phyloP scores from a whole-genome alignment of 192 early-diverging fungal genomes.

The Paraglomus occultum region DNA sequence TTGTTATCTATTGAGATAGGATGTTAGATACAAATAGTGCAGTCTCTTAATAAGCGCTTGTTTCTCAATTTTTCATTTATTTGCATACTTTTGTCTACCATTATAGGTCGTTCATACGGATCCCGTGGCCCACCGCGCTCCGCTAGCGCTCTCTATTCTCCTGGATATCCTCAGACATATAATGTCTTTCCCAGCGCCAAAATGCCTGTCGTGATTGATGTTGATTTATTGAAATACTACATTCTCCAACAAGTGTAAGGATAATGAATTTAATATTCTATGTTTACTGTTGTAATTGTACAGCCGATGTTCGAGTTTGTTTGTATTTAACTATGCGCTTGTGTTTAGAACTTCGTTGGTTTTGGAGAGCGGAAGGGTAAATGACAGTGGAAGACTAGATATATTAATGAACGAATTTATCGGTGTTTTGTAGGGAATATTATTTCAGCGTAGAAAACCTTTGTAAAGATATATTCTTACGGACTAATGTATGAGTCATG shows the following conservation, averaged over 20 bases:
- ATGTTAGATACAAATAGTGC: too few species aligned
- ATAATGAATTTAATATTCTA: background rate
- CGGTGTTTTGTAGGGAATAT: slow-evolving; percentile 68
- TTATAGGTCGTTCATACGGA: slow-evolving; percentile 22
- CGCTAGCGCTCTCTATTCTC: slow-evolving; percentile 7
- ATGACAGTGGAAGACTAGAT: too few species aligned
- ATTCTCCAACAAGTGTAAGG: slow-evolving; percentile 64
- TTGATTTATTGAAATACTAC: slow-evolving; percentile 52
- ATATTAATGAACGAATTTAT: too few species aligned
- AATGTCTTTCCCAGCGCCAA: slow-evolving; percentile 10
- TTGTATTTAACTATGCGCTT: too few species aligned
- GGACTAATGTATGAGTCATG: slow-evolving; percentile 45
- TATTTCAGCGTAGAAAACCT: slow-evolving; percentile 98
- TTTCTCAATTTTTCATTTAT: background rate
- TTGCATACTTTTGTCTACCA: background rate
- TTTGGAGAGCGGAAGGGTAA: too few species aligned
- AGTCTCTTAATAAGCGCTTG: too few species aligned
- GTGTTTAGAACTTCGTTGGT: too few species aligned
- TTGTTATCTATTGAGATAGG: too few species aligned
- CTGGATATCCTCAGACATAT: background rate
- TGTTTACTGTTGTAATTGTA: background rate
- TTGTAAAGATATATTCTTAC: slow-evolving; percentile 94
- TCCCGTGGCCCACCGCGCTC: slow-evolving; percentile 17
- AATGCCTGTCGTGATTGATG: slow-evolving; percentile 31
- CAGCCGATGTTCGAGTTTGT: background rate